Base-by-base conservation (phyloP, 768 basidiomycete species). In the Tephrocybe sp. region DNA sequence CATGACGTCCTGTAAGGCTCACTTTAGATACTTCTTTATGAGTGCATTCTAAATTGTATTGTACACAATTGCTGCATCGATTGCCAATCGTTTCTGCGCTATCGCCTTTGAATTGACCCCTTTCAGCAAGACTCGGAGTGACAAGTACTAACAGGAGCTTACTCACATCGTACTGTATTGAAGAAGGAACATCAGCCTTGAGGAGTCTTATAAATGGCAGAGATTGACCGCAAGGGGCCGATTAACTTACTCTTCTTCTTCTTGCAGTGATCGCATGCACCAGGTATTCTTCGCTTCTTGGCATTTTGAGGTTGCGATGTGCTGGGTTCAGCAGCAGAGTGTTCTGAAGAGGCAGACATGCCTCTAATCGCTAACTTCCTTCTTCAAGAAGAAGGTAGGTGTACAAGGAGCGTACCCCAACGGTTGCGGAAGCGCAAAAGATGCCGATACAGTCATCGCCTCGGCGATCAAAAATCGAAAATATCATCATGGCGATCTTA, bases 191-290 rank as follows among this genome's bases (percentile, higher is more conserved):
- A 50, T 49, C 9, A 30, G 7, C 13, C 9, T 17, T 19, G 14
- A 16, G 31, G 14, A 36, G 40, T 34, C 39, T 23, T 19, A 4
- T 41, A 44, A 34, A 26, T 30, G 42, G 14, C 16, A 8, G 16
- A 19, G 14, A 39, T 26, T 14, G 35, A 34, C 17, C 11, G 14
- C 17, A 34, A 32, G 35, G 13, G 31, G 34, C 48, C 26, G 22
- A 20, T 30, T 19, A 23, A 68, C 74, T 41, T 54, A 82, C 84
- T 79, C 66, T 89, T 91, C 75, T 87, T 89, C 45, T 78, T 71
- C 57, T 86, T 76, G 67, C 88, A 90, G 6, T 80, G 68, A 61
- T 89, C 87, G 67, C 87, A 90, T 14, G 85, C 86, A 26, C 85
- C 76, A 54, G 80, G 81, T 42, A 83, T 78, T 54, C 79, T 72